Percentiles rank a stretch among this genome's conserved stretches.
Conservation (phyloP, 177 flowering plant genomes). For the Tripterygium wilfordii region DNA sequence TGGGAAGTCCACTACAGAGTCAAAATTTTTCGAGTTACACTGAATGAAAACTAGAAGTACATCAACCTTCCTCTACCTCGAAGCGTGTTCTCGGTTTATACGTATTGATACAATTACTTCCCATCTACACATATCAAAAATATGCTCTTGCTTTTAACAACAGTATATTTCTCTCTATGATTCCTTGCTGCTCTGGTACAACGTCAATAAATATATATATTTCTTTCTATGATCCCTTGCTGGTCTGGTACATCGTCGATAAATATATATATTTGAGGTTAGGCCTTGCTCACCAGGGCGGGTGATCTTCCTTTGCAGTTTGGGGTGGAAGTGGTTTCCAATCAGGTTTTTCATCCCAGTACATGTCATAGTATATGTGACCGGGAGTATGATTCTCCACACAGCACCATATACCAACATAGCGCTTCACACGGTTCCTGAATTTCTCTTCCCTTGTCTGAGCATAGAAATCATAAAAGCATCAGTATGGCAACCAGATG, state of each 20-base stretch:
- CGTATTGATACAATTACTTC: neutral
- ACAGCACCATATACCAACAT: constrained; percentile 94
- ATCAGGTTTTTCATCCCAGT: constrained; percentile 94
- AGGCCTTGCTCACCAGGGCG: constrained; percentile 42
- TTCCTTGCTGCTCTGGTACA: too few relatives aligned
- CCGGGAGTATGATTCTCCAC: constrained; percentile 57
- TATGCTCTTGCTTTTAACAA: neutral
- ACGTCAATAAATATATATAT: neutral
- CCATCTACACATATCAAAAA: constrained; percentile 1
- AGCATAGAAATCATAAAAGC: neutral
- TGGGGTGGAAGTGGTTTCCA: constrained; percentile 88
- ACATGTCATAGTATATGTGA: constrained; percentile 96
- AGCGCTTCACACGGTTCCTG: constrained; percentile 73
- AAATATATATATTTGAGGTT: neutral
- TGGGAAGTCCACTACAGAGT: too few relatives aligned
- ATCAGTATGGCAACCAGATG: neutral
- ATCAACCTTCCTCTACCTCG: neutral
- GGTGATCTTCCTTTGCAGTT: constrained; percentile 69
- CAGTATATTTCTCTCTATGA: too few relatives aligned
- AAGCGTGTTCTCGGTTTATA: neutral
- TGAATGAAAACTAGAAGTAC: too few relatives aligned
- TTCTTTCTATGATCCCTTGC: neutral
- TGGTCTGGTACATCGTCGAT: neutral
- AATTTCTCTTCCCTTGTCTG: constrained; percentile 72
- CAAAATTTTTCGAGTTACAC: too few relatives aligned